Conservation (phyloP, 306 rosid genomes). For the Citrullus mucosospermus region DNA sequence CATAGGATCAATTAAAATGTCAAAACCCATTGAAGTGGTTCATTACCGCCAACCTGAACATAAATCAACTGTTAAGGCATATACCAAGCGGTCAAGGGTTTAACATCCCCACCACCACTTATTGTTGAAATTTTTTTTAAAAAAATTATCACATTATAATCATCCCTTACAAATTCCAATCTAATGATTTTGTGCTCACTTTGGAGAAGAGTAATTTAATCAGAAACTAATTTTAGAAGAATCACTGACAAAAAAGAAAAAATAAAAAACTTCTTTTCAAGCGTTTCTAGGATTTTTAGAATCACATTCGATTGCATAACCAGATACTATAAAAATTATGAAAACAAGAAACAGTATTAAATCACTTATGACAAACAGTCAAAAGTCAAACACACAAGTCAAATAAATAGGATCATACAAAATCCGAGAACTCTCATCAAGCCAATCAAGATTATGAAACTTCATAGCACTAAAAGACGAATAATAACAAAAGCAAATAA, state of each 20-base stretch:
- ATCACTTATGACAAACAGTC: neutral
- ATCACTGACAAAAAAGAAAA: neutral
- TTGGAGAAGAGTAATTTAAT: neutral
- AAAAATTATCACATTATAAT: neutral
- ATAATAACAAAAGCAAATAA: neutral
- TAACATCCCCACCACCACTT: neutral
- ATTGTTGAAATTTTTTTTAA: neutral
- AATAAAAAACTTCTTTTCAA: neutral
- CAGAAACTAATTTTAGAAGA: neutral
- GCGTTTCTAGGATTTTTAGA: neutral
- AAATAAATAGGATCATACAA: neutral
- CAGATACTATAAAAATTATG: neutral
- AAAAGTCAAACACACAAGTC: neutral
- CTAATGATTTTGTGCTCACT: neutral
- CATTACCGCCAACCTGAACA: neutral
- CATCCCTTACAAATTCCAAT: neutral
- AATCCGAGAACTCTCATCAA: neutral
- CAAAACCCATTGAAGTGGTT: neutral
- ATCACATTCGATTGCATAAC: neutral
- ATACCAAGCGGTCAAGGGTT: neutral
- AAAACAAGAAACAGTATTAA: neutral
- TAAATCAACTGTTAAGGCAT: neutral
- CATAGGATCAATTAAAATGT: neutral
- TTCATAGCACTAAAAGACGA: neutral
- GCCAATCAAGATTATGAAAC: neutral